These are phyloP conservation scores for Microcyclospora tardicrescens DNA, from an alignment of 2,329 filamentous ascomycete genomes.

Conservation along the genomic window DNA sequence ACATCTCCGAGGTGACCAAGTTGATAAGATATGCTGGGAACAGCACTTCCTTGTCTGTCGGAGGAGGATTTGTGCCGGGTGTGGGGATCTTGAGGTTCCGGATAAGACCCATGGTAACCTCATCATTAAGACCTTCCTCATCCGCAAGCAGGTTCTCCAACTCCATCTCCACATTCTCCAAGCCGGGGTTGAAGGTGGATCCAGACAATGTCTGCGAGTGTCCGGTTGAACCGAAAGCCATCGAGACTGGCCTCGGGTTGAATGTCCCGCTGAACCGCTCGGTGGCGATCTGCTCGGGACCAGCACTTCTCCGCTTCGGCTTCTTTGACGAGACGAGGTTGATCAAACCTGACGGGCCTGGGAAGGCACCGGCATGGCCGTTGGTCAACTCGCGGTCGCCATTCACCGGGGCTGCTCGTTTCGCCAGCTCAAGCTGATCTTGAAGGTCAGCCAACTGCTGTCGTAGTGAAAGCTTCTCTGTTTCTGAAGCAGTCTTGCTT, in stretches of 20 bases:
- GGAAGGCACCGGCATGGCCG: slow-evolving; percentile 36
- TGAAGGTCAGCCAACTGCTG: slow-evolving; percentile 83
- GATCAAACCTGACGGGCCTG: slow-evolving; percentile 64
- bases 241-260: slow-evolving; percentile 89
- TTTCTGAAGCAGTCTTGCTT: slow-evolving; percentile 62
- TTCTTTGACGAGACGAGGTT: slow-evolving; percentile 96
- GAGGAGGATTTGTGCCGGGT: slow-evolving; percentile 72
- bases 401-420: slow-evolving; percentile 62
- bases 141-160: slow-evolving; percentile 87
- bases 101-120: slow-evolving; percentile 92
- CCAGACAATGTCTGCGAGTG: slow-evolving; percentile 61
- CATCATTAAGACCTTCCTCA: slow-evolving; percentile 90
- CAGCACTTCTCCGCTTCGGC: slow-evolving; percentile 85
- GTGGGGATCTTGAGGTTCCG: slow-evolving; percentile 91
- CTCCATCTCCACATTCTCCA: slow-evolving; percentile 89
- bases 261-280: slow-evolving; percentile 87
- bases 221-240: slow-evolving; percentile 61
- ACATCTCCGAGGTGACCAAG: slow-evolving; percentile 98
- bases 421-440: slow-evolving; percentile 81
- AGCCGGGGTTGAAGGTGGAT: slow-evolving; percentile 63
- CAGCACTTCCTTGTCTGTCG: slow-evolving; percentile 94
- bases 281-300: slow-evolving; percentile 68
- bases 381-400: slow-evolving; percentile 45
- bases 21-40: slow-evolving; percentile 99
- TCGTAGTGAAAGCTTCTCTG: slow-evolving; percentile 70